A percentile compares a stretch with the other conserved stretches of the same genome.
These are phyloP conservation scores for Kodamaea sp. DNA, from an alignment of 1,139 yeast species.

Conservation along the genomic window DNA sequence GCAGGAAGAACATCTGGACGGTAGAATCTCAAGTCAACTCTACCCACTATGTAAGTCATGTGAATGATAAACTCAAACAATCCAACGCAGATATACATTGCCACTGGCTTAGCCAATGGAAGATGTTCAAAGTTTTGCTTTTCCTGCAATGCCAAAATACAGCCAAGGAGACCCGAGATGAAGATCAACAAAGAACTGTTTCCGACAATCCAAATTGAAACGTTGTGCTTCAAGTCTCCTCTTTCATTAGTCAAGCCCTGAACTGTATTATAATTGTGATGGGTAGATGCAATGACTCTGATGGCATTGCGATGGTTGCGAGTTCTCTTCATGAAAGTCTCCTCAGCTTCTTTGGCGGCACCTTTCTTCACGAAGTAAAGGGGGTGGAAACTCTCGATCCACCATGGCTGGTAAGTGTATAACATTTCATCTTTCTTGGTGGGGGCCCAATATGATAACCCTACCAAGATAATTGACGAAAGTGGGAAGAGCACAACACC, in stretches of 20 bases:
- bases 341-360: conserved; percentile 44
- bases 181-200: conserved; percentile 36
- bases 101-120: conserved; percentile 26
- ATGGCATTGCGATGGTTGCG: conserved; percentile 46
- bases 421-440: conserved; percentile 43
- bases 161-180: conserved; percentile 32
- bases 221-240: conserved; percentile 40
- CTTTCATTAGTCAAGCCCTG: conserved; percentile 42
- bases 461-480: conserved; percentile 37
- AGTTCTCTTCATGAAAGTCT: conserved; percentile 44
- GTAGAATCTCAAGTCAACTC: conserved; percentile 49
- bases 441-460: conserved; percentile 43
- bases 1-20: conserved; percentile 46
- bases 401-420: conserved; percentile 50
- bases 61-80: conserved; percentile 38
- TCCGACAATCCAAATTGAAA: conserved; percentile 33
- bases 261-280: conserved; percentile 43
- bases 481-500: conserved; percentile 36
- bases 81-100: conserved; percentile 44
- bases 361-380: conserved; percentile 40
- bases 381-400: conserved; percentile 47
- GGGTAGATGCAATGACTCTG: conserved; percentile 47
- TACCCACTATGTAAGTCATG: conserved; percentile 39
- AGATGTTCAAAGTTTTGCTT: conserved; percentile 21
- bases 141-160: conserved; percentile 36